Conservation (phyloP, 176 grass and related monocot genomes). For the Aegilops bicornis region DNA sequence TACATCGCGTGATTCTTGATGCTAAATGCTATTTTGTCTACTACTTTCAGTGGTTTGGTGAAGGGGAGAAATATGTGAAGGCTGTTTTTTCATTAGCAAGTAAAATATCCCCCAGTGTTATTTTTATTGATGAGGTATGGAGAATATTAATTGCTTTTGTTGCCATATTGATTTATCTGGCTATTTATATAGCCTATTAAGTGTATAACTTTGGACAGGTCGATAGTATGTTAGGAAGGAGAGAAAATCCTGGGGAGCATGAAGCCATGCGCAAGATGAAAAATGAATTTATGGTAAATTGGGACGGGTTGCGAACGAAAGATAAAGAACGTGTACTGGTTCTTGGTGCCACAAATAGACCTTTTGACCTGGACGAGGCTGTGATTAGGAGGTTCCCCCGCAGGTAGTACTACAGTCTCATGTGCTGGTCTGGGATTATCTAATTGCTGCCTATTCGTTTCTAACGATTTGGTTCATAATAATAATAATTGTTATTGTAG, state of each 20-base stretch:
- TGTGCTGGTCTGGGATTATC: neutral
- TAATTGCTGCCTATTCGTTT: neutral
- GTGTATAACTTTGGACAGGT: conserved; percentile 52
- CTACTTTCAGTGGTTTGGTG: conserved; percentile 91
- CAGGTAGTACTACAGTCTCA: conserved; percentile 51
- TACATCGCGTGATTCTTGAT: conserved; percentile 22
- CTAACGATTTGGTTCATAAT: conserved; percentile 24
- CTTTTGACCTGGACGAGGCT: conserved; percentile 99
- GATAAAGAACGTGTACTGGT: conserved; percentile 96
- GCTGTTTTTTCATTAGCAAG: conserved; percentile 97
- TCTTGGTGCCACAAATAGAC: conserved; percentile 97
- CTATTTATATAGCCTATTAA: neutral
- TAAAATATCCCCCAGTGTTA: conserved; percentile 98
- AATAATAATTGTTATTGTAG: conserved; percentile 44
- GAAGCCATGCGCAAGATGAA: conserved; percentile 99
- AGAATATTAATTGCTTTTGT: neutral
- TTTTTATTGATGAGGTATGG: conserved; percentile 98
- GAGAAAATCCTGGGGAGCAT: conserved; percentile 98
- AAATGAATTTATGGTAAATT: conserved; percentile 99
- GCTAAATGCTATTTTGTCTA: conserved; percentile 28
- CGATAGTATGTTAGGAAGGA: conserved; percentile 98
- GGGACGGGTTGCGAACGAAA: conserved; percentile 97
- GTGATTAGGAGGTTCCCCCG: conserved; percentile 98
- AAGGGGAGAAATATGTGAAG: conserved; percentile 99
- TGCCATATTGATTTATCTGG: conserved; percentile 6